phyloP scores from a whole-genome alignment of 768 basidiomycete genomes.

The Tricholoma furcatifolium region DNA sequence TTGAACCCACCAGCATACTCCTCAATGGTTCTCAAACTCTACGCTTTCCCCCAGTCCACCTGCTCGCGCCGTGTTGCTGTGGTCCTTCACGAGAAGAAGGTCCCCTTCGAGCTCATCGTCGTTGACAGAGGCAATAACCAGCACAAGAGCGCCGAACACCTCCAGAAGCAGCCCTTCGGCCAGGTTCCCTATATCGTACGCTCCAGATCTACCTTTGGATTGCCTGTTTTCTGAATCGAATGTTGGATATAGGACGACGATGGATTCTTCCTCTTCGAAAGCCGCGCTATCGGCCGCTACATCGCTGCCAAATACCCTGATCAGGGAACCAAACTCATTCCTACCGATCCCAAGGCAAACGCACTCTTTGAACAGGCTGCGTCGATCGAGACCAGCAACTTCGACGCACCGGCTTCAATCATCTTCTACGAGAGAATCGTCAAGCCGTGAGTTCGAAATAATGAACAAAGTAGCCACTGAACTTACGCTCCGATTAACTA shows the following conservation, averaged over 20 bases:
- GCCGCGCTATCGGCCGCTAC: conserved; percentile 61
- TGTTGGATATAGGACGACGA: conserved; percentile 47
- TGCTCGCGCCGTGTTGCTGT: conserved; percentile 45
- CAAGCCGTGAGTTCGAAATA: conserved; percentile 38
- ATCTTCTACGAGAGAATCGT: conserved; percentile 48
- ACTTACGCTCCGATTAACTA: not conserved
- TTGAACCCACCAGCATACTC: too few relatives aligned
- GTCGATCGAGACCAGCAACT: conserved; percentile 51
- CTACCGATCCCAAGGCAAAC: conserved; percentile 32
- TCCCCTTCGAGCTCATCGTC: conserved; percentile 42
- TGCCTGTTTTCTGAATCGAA: not conserved
- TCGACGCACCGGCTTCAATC: conserved; percentile 43
- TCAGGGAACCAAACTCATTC: conserved; percentile 52
- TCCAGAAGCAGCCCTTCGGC: conserved; percentile 51
- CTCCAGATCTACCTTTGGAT: not conserved
- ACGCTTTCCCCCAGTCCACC: conserved; percentile 33
- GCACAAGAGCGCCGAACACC: conserved; percentile 37
- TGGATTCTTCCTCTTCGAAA: conserved; percentile 65
- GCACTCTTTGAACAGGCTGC: conserved; percentile 53
- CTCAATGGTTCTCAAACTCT: conserved; percentile 36
- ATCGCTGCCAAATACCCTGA: conserved; percentile 51
- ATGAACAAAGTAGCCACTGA: too few relatives aligned
- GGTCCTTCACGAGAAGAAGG: conserved; percentile 42
- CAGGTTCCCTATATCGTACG: conserved; percentile 51
- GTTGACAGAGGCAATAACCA: conserved; percentile 35